Evolutionary conservation across 305 asterid species (phyloP), one percentile per base, ranked within the genome.

Genomic region (Fraxinus xanthoxyloides): DNA sequence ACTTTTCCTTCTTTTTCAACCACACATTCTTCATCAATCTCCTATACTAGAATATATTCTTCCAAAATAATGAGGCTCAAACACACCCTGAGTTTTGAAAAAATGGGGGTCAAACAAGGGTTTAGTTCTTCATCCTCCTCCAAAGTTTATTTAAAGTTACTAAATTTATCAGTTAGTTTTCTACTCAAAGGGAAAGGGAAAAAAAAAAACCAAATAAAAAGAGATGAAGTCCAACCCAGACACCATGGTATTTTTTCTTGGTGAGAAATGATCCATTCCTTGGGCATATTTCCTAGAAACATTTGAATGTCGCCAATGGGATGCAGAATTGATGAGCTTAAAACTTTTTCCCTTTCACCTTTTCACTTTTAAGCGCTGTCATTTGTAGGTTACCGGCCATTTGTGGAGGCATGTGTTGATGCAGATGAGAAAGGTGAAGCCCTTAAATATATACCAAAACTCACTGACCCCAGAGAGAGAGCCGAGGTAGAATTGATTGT

Each of bases 341-440:
- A 36, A 74, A 35, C 72, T 72, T 43, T 40, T 61, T 61, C 34
- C 80, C 43, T n/a, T 43, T 77, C 78, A 0, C 21, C 24, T 9
- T 63, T 36, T 79, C 38, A 28, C 51, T 80, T 80, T 40, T 76
- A 40, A 76, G n/a, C 70, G 23, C 63, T 85, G 63, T 75, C 77
- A 36, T 82, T 15, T 84, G 78, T 83, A 94, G 99, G 99, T 77
- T 96, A 89, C 90, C 97, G 97, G 77, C 99, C 99, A 74, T 96
- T 96, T 80, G 98, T 96, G 82, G 98, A 96, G 90, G 98, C 98
- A 78, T 94, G 99, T 84, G 83, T 89, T 19, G 99, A 94, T 77
- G 97, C 98, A 28, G 95, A 90, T 77, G 98, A 93, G 90, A 96
- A 91, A 83, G 91, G 83, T 54, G 97, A 94, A 92, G 98, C 98